Evolutionary conservation across 164 flowering plant genomes (phyloP).

Genomic region (Echeveria elegans): DNA sequence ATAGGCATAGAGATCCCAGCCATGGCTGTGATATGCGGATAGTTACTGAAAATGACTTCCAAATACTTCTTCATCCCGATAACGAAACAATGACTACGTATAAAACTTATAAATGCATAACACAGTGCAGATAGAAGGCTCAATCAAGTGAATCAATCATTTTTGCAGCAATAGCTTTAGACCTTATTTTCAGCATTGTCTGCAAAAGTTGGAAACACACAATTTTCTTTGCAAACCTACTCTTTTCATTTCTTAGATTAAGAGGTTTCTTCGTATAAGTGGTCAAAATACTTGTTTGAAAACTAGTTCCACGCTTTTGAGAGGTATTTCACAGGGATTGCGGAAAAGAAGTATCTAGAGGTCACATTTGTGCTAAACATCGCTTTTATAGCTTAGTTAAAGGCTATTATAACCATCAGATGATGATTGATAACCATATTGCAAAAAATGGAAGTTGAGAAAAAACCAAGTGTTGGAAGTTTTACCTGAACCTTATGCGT

Average conservation of each 20-base stretch:
- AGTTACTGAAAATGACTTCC: slow-evolving; percentile 21
- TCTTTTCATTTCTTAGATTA: background rate
- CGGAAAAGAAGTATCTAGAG: slow-evolving; percentile 1
- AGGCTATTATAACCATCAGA: too few relatives aligned
- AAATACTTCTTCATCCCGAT: slow-evolving; percentile 23
- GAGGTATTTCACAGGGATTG: background rate
- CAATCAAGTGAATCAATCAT: background rate
- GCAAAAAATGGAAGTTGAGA: too few relatives aligned
- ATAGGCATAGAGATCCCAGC: background rate
- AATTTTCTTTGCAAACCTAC: slow-evolving; percentile 9
- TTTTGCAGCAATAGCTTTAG: background rate
- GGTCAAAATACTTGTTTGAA: background rate
- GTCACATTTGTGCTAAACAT: background rate
- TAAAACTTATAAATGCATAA: slow-evolving; percentile 26
- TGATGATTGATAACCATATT: too few relatives aligned
- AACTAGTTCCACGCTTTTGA: background rate
- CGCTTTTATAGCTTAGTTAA: background rate
- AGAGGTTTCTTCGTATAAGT: background rate
- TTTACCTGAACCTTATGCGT: too few relatives aligned
- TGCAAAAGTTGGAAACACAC: slow-evolving; percentile 14
- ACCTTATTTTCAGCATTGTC: slow-evolving; percentile 7
- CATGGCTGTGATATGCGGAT: slow-evolving; percentile 13
- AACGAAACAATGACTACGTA: slow-evolving; percentile 20
- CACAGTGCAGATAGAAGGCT: slow-evolving; percentile 27
- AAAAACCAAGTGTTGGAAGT: too few relatives aligned